These are phyloP conservation scores for Lentinula detonsa DNA, from an alignment of 768 basidiomycete species.

Conservation along the genomic window DNA sequence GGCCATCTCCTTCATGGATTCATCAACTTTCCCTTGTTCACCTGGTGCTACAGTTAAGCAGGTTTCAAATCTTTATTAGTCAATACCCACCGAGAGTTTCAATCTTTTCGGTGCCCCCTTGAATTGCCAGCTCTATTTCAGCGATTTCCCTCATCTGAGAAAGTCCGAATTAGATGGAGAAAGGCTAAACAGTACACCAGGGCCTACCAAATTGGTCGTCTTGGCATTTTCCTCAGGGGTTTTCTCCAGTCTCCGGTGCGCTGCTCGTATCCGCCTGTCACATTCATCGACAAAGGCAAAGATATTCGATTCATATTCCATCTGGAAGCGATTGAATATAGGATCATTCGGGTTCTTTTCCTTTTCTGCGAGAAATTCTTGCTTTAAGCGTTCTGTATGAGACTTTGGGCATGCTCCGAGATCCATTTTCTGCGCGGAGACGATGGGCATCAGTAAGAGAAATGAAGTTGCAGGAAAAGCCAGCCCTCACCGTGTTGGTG, in stretches of 20 bases:
- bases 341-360: conserved; percentile 74
- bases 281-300: conserved; percentile 97
- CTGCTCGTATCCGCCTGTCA: conserved; percentile 90
- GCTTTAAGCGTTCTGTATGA: conserved; percentile 90
- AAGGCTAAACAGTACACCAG: not conserved
- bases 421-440: conserved; percentile 89
- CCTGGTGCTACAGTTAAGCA: conserved; percentile 38
- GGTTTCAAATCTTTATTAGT: not conserved
- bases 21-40: conserved; percentile 98
- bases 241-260: conserved; percentile 95
- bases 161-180: not conserved
- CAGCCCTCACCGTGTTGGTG: conserved; percentile 83
- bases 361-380: conserved; percentile 77
- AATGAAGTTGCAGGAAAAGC: not conserved
- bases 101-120: conserved; percentile 98
- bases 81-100: conserved; percentile 71
- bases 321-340: conserved; percentile 82
- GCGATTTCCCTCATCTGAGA: conserved; percentile 96
- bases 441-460: not conserved
- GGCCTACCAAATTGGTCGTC: conserved; percentile 85
- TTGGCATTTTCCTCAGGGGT: conserved; percentile 99
- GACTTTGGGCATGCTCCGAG: conserved; percentile 95
- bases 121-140: conserved; percentile 97
- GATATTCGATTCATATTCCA: conserved; percentile 94
- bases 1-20: conserved; percentile 96